Base-by-base conservation (phyloP, 2,329 filamentous ascomycete genomes). In the Fusarium falciforme region DNA sequence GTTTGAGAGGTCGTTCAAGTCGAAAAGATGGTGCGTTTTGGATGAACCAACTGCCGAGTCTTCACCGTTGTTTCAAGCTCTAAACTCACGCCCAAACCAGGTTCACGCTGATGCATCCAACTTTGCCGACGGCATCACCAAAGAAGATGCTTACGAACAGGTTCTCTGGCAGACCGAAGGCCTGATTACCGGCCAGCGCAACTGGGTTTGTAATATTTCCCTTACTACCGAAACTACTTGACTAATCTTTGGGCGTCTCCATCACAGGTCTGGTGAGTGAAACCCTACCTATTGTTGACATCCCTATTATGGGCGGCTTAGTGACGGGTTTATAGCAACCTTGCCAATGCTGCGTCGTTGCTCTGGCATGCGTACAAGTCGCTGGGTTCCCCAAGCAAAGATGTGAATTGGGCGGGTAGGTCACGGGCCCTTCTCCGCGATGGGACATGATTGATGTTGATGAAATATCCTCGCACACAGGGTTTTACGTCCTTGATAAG, bases 341-440 rank as follows among this genome's bases (percentile, higher is more conserved):
- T 95, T 57, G 87, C 93, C 74, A 96, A 96, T 80, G 84, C 91
- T 5, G 91, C 94, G 9, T 91, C 93, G 5, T 87, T 96, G 31
- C 86, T 96, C 72, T 96, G 93, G 92, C 93, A 96, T 79, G 93
- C 92, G 5, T 93, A 92, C 79, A 92, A 93, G 80, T 93, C 93
- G 10, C 86, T 96, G 16, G 88, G 90, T 2, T 82, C 85, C 0
- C 93, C 93, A 1, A 92, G 89, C 61, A 88, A 84, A 42, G 83
- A 89, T 17, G 92, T 94, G 25, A 96, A 96, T 82, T 96, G 94
- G 94, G 91, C 93, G 54, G 91, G 90, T 91, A 81, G 42, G 81
- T 66, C 33, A 60, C 47, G 31, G 42, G 36, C 47, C 59, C 44
- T 31, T 47, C 33, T 61, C 25, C 29, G 20, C 44, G n/a, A 27